Percentiles rank a stretch among this genome's conserved stretches.
These are phyloP conservation scores for Xylariaceae sp. DNA, from an alignment of 2,329 filamentous ascomycete species.

Conservation along the genomic window DNA sequence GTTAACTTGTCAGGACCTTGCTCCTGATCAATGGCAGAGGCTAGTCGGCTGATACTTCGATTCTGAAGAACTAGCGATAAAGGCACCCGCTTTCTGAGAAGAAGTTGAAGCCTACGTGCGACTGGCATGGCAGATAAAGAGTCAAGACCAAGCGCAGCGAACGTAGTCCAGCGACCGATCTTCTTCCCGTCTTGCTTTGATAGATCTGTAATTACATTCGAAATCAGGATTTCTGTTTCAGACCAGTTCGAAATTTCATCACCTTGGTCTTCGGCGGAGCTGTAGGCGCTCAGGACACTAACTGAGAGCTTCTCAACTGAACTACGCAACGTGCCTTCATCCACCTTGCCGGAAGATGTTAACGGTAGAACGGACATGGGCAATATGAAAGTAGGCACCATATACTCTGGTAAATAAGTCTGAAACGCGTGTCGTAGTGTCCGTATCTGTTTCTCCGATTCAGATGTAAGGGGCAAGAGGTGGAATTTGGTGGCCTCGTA, in stretches of 20 bases:
- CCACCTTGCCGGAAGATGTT: constrained; percentile 69
- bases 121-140: constrained; percentile 75
- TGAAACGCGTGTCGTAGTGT: constrained; percentile 51
- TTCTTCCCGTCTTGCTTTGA: constrained; percentile 40
- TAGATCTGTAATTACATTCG: constrained; percentile 46
- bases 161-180: constrained; percentile 62
- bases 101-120: constrained; percentile 49
- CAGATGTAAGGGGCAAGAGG: constrained; percentile 34
- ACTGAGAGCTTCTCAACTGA: constrained; percentile 43
- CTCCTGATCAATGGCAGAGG: constrained; percentile 30
- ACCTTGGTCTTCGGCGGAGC: constrained; percentile 29
- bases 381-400: constrained; percentile 71
- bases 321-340: constrained; percentile 49
- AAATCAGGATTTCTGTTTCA: constrained; percentile 50
- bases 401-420: constrained; percentile 62
- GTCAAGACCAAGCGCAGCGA: constrained; percentile 74
- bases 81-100: constrained; percentile 45
- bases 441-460: constrained; percentile 31
- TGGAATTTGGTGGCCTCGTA: constrained; percentile 27
- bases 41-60: constrained; percentile 59
- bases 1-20: background rate
- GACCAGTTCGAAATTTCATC: constrained; percentile 43
- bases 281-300: constrained; percentile 38
- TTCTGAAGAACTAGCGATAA: constrained; percentile 67
- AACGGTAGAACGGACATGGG: constrained; percentile 64